phyloP scores from a whole-genome alignment of 1,139 yeast genomes.

The Diutina neorugosa region DNA sequence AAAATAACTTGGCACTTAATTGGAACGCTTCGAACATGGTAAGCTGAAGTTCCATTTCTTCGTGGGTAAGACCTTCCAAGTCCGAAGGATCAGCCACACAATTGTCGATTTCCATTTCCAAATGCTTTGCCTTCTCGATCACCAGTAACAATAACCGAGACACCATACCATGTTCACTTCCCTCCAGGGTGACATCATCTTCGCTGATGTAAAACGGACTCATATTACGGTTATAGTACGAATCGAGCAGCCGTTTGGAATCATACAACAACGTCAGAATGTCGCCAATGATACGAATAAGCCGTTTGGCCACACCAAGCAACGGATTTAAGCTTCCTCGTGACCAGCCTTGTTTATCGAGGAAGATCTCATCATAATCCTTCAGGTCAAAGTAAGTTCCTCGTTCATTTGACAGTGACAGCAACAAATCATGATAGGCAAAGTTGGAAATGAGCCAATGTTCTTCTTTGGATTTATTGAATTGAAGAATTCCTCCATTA shows the following conservation, averaged over 20 bases:
- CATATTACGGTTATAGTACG: background rate
- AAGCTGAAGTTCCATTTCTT: slow-evolving; percentile 53
- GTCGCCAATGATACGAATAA: slow-evolving; percentile 56
- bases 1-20: slow-evolving; percentile 53
- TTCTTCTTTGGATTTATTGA: slow-evolving; percentile 41
- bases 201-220: background rate
- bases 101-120: slow-evolving; percentile 39
- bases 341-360: slow-evolving; percentile 13
- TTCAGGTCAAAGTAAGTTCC: slow-evolving; percentile 45
- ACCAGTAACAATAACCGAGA: slow-evolving; percentile 14
- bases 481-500: slow-evolving; percentile 50
- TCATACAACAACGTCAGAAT: slow-evolving; percentile 51
- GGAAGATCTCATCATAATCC: slow-evolving; percentile 46
- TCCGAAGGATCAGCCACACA: slow-evolving; percentile 45
- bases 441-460: slow-evolving; percentile 73
- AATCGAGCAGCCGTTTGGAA: slow-evolving; percentile 15
- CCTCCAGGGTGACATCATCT: slow-evolving; percentile 12
- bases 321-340: slow-evolving; percentile 48
- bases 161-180: slow-evolving; percentile 17
- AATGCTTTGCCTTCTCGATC: slow-evolving; percentile 23
- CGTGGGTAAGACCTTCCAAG: slow-evolving; percentile 32
- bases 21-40: slow-evolving; percentile 66
- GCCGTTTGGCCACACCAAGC: slow-evolving; percentile 59
- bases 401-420: slow-evolving; percentile 44
- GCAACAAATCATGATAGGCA: slow-evolving; percentile 69